phyloP scores from a whole-genome alignment of 1,139 yeast genomes.

The Scheffersomyces quercinus region DNA sequence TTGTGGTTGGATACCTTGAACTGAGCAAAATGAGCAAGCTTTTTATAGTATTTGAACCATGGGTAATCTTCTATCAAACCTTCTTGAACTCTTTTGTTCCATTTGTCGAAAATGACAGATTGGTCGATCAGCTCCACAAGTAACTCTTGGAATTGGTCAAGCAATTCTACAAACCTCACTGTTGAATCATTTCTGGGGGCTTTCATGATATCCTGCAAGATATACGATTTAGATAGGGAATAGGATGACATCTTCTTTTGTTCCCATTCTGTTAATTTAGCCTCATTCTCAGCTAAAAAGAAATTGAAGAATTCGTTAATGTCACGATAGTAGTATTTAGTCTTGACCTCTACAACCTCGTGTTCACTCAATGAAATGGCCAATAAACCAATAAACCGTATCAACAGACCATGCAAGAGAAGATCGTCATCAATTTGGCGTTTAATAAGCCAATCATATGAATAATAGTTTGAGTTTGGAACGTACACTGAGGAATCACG shows the following conservation, averaged over 20 bases:
- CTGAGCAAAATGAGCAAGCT: constrained; percentile 57
- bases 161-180: constrained; percentile 19
- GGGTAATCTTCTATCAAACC: constrained; percentile 63
- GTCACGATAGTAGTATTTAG: neutral
- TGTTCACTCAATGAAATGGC: constrained; percentile 41
- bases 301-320: constrained; percentile 14
- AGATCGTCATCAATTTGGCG: constrained; percentile 30
- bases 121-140: constrained; percentile 27
- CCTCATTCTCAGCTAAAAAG: neutral
- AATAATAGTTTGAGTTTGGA: constrained; percentile 40
- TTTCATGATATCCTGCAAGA: constrained; percentile 22
- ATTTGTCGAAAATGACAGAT: constrained; percentile 33
- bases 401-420: constrained; percentile 38
- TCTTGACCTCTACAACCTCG: constrained; percentile 35
- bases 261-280: constrained; percentile 19
- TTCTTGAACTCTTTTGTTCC: constrained; percentile 41
- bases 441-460: constrained; percentile 34
- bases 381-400: constrained; percentile 39
- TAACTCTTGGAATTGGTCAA: constrained; percentile 16
- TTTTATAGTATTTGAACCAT: constrained; percentile 63
- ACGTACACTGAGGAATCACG: constrained; percentile 30
- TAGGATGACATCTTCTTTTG: constrained; percentile 20
- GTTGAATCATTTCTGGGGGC: constrained; percentile 12
- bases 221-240: constrained; percentile 20
- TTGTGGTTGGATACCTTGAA: constrained; percentile 57